Conservation (phyloP, 495 filamentous ascomycete species). For the Aspergillus steynii region DNA sequence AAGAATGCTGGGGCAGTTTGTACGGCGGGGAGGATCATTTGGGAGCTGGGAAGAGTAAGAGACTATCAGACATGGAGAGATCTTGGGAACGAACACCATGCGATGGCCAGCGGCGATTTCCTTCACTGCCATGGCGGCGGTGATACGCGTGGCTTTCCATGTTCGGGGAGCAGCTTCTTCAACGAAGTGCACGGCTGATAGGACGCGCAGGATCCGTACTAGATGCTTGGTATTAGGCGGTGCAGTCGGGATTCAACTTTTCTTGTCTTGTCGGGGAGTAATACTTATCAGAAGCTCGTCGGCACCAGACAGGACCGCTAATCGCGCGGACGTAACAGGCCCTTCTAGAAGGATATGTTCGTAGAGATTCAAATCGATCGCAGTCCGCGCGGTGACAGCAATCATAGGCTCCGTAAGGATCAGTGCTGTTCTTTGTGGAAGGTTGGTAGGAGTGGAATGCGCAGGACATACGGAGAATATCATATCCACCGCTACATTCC, state of each 20-base stretch:
- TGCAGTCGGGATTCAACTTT: too few relatives aligned
- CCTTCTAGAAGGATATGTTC: not conserved
- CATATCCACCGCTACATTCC: conserved; percentile 7
- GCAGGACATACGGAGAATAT: conserved; percentile 6
- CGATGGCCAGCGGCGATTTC: conserved; percentile 12
- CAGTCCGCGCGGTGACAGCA: conserved; percentile 7
- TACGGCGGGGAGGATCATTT: conserved; percentile 6
- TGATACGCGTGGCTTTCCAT: conserved; percentile 8
- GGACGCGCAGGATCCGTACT: conserved; percentile 11
- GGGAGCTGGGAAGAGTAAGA: not conserved
- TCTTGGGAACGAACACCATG: not conserved
- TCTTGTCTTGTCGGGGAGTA: too few relatives aligned
- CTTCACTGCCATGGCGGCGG: conserved; percentile 6
- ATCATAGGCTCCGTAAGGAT: conserved; percentile 6
- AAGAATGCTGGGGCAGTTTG: conserved; percentile 13
- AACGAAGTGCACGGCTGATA: conserved; percentile 7
- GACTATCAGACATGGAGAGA: not conserved
- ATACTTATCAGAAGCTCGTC: conserved; percentile 12
- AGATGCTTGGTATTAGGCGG: not conserved
- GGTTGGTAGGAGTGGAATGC: not conserved
- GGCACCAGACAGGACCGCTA: conserved; percentile 4
- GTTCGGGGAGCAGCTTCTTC: not conserved
- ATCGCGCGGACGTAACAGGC: conserved; percentile 2
- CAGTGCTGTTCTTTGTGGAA: not conserved
- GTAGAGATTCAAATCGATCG: conserved; percentile 9